Evolutionary conservation across 257 asterid genomes (phyloP).

Genomic region (Sherardia arvensis): DNA sequence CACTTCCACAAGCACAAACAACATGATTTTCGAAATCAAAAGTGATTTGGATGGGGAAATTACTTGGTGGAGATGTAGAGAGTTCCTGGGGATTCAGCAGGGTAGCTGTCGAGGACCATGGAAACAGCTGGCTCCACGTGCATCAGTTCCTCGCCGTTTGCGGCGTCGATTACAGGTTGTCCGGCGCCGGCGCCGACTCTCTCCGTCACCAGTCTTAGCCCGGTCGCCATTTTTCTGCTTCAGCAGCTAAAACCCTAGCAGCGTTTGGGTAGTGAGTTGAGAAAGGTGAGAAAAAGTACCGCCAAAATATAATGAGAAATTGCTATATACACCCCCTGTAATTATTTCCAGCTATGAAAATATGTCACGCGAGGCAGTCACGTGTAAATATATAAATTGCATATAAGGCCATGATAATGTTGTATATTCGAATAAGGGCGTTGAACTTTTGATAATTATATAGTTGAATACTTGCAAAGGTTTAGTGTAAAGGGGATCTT

Average conservation of each 20-base stretch:
- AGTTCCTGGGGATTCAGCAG: constrained; percentile 65
- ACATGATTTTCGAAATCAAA: not conserved
- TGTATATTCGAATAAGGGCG: too few relatives aligned
- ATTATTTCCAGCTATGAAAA: not conserved
- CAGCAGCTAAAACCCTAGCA: constrained; percentile 13
- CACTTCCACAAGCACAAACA: not conserved
- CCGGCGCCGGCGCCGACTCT: constrained; percentile 58
- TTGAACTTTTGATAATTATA: too few relatives aligned
- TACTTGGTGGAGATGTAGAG: constrained; percentile 81
- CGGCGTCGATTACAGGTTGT: constrained; percentile 45
- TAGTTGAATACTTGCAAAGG: too few relatives aligned
- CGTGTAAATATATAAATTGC: too few relatives aligned
- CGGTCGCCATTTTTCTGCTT: constrained; percentile 40
- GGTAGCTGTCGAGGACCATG: constrained; percentile 56
- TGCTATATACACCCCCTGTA: not conserved
- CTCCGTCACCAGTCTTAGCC: constrained; percentile 48
- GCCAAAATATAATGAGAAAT: constrained; percentile 3
- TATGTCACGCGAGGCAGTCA: not conserved
- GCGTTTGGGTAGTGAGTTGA: not conserved
- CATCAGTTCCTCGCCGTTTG: constrained; percentile 61
- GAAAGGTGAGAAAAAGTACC: constrained; percentile 1
- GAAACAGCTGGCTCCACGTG: constrained; percentile 55
- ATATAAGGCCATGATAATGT: too few relatives aligned
- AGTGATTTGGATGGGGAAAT: not conserved
- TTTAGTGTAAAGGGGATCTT: too few relatives aligned